Percentiles rank a stretch among this genome's conserved stretches.
Conservation (phyloP, 2,329 filamentous ascomycete genomes). For the Penicillium sp. region DNA sequence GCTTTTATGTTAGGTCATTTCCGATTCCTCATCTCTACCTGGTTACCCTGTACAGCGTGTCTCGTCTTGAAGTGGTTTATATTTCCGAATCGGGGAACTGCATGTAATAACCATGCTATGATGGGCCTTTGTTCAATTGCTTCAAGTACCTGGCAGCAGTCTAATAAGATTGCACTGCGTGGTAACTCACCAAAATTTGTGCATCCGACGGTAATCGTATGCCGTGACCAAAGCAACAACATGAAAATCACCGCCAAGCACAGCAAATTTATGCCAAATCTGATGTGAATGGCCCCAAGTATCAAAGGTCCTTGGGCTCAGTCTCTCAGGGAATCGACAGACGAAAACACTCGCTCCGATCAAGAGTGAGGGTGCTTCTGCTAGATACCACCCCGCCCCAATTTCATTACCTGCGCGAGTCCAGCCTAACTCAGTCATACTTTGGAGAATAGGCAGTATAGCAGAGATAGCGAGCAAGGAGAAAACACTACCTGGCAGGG, state of each 20-base stretch:
- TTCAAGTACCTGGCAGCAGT: neutral
- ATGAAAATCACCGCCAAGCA: constrained; percentile 11
- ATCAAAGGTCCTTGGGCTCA: constrained; percentile 14
- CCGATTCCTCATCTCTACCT: no score
- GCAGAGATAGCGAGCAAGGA: constrained; percentile 26
- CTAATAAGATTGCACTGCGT: neutral
- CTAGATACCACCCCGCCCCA: constrained; percentile 12
- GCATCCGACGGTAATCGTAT: neutral
- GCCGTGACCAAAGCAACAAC: constrained; percentile 8
- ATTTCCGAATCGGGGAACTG: no score
- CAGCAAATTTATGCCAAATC: constrained; percentile 14
- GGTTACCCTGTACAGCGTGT: no score
- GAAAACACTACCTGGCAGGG: constrained; percentile 25
- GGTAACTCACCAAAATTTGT: neutral
- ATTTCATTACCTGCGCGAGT: constrained; percentile 6
- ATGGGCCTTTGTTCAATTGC: neutral
- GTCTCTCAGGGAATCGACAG: constrained; percentile 11
- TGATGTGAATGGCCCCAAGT: constrained; percentile 17
- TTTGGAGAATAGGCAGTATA: constrained; percentile 29
- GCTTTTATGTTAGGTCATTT: no score
- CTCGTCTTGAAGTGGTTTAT: no score
- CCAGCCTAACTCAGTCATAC: constrained; percentile 25
- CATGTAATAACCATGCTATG: no score
- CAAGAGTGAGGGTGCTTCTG: constrained; percentile 9
- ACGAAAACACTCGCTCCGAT: constrained; percentile 11